Percentiles rank a stretch among this genome's conserved stretches.
phyloP scores from a whole-genome alignment of 2,329 filamentous ascomycete species.

The Hypoxylon sp. region DNA sequence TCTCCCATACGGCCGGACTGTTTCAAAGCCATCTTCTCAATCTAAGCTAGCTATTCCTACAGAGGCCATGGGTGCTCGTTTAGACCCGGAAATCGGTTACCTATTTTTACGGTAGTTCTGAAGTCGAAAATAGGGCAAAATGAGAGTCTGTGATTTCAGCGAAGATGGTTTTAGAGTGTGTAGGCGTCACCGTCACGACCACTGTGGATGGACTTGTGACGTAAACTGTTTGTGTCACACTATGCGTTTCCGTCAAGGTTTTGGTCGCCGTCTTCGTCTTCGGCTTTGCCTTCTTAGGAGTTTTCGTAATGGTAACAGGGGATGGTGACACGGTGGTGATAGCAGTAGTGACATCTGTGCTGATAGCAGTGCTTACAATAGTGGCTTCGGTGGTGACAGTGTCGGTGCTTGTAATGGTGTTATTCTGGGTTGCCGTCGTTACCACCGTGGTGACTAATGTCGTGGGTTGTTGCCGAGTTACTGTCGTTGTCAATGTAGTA shows the following conservation, averaged over 20 bases:
- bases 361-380: not conserved
- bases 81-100: not conserved
- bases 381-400: constrained; percentile 7
- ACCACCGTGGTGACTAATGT: not conserved
- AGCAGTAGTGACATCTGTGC: constrained; percentile 7
- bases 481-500: not conserved
- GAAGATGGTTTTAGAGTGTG: not conserved
- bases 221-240: not conserved
- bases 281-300: constrained; percentile 6
- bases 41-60: not conserved
- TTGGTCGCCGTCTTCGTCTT: constrained; percentile 12
- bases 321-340: not conserved
- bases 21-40: not conserved
- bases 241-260: not conserved
- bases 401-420: not conserved
- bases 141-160: not conserved
- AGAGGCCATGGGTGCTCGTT: not conserved
- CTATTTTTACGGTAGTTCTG: not conserved
- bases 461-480: not conserved
- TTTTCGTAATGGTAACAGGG: constrained; percentile 17
- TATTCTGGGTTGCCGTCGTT: not conserved
- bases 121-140: not conserved
- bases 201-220: not conserved
- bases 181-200: constrained; percentile 5
- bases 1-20: too few relatives aligned